Conservation (phyloP, 2,329 filamentous ascomycete genomes). For the Sordariomycetes sp. region DNA sequence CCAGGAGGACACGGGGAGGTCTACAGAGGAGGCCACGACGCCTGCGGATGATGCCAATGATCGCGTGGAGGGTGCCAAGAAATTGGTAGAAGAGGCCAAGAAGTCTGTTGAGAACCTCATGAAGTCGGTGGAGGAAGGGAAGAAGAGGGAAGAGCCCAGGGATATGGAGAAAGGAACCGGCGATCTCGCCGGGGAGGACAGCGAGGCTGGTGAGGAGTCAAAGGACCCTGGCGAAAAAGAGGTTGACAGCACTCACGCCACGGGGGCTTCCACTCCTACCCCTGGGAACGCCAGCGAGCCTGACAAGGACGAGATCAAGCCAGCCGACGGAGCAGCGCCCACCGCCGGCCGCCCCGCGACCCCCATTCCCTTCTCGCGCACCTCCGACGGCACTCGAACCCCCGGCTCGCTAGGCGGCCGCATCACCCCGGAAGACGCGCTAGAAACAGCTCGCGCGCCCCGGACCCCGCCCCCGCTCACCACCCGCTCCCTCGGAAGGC, state of each 20-base stretch:
- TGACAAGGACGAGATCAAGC: neutral
- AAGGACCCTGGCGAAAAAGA: neutral
- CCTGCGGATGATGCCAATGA: too few relatives aligned
- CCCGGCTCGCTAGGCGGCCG: neutral
- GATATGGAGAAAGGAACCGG: neutral
- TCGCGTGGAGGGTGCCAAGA: neutral
- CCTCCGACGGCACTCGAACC: neutral
- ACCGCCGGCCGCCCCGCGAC: neutral
- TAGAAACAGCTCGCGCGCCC: neutral
- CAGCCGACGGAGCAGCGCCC: neutral
- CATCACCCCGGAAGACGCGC: neutral
- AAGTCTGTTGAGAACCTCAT: neutral
- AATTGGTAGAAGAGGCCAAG: neutral
- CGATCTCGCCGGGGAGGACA: neutral
- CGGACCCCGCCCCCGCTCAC: neutral
- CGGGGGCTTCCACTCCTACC: neutral
- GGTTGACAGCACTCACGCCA: neutral
- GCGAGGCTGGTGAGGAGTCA: neutral
- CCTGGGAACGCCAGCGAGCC: neutral
- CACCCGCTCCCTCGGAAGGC: neutral
- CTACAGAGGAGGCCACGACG: neutral
- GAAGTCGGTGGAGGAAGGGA: neutral
- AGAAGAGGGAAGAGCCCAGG: neutral
- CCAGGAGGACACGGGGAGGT: neutral
- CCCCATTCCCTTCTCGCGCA: neutral